These are phyloP conservation scores for Suillus fuscotomentosus DNA, from an alignment of 768 basidiomycete species.

Conservation along the genomic window DNA sequence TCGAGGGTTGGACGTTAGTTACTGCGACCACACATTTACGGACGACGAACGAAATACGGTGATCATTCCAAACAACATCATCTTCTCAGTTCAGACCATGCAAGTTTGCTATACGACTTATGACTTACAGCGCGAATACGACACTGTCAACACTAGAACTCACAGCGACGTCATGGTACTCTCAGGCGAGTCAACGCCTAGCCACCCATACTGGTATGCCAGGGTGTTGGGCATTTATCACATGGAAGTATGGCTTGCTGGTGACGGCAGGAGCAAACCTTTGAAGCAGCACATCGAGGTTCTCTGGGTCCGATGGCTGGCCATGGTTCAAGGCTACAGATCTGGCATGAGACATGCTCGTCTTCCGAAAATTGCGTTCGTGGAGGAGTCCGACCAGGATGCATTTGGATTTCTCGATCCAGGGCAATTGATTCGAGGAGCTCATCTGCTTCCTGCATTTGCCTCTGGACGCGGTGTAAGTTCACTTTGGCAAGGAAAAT, in stretches of 20 bases:
- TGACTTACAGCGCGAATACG: conserved; percentile 21
- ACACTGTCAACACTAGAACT: conserved; percentile 27
- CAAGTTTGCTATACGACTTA: conserved; percentile 32
- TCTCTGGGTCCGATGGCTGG: conserved; percentile 42
- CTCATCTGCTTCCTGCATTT: conserved; percentile 45
- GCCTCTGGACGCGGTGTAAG: conserved; percentile 13
- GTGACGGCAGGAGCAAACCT: background rate
- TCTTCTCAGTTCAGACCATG: conserved; percentile 32
- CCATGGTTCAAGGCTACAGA: conserved; percentile 16
- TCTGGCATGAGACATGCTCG: conserved; percentile 28
- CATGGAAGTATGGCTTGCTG: conserved; percentile 6
- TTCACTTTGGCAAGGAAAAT: conserved; percentile 6
- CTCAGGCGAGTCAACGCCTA: conserved; percentile 14
- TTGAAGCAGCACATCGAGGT: conserved; percentile 22
- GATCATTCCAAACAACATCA: conserved; percentile 23
- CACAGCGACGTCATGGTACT: conserved; percentile 36
- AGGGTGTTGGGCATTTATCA: conserved; percentile 33
- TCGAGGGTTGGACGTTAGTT: conserved; percentile 4
- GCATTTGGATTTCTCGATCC: conserved; percentile 51
- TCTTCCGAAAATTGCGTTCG: conserved; percentile 39
- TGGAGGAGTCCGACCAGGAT: conserved; percentile 21
- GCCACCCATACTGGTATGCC: conserved; percentile 40
- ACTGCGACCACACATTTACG: conserved; percentile 19
- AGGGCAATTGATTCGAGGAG: conserved; percentile 33
- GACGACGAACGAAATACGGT: conserved; percentile 20